These are phyloP conservation scores for Beauveria bassiana DNA, from an alignment of 2,329 filamentous ascomycete species.

Conservation along the genomic window DNA sequence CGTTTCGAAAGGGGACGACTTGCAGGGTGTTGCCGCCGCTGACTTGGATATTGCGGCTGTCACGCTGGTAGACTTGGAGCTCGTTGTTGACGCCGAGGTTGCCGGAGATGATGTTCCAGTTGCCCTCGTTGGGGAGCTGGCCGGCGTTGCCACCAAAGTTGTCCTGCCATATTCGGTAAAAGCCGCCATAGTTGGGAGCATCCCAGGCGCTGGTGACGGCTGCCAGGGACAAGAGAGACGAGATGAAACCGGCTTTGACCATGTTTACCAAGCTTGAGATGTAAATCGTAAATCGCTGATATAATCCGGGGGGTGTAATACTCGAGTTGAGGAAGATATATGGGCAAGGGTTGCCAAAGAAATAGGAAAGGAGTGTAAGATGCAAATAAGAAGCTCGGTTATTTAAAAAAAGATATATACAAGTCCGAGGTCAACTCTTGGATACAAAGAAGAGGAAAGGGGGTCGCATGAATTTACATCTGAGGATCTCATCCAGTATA, in stretches of 20 bases:
- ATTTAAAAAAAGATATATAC: neutral
- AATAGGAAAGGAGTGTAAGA: neutral
- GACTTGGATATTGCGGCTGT: slow-evolving; percentile 40
- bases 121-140: slow-evolving; percentile 23
- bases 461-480: neutral
- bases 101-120: slow-evolving; percentile 35
- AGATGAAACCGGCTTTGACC: slow-evolving; percentile 17
- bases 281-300: neutral
- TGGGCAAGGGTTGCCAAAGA: neutral
- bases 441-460: neutral
- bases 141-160: slow-evolving; percentile 32
- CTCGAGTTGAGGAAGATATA: neutral
- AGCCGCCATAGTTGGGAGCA: slow-evolving; percentile 32
- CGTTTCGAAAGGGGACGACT: slow-evolving; percentile 38
- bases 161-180: slow-evolving; percentile 35
- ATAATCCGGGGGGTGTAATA: neutral
- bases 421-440: neutral
- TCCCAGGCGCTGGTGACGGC: slow-evolving; percentile 28
- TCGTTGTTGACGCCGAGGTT: slow-evolving; percentile 44
- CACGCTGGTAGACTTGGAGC: slow-evolving; percentile 40
- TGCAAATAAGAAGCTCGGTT: neutral
- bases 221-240: slow-evolving; percentile 23
- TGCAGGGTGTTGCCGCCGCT: slow-evolving; percentile 43
- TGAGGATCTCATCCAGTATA: slow-evolving; percentile 5
- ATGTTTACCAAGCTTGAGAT: slow-evolving; percentile 14